These are phyloP conservation scores for Laburnicola sp. DNA, from an alignment of 2,329 filamentous ascomycete genomes.

Conservation along the genomic window DNA sequence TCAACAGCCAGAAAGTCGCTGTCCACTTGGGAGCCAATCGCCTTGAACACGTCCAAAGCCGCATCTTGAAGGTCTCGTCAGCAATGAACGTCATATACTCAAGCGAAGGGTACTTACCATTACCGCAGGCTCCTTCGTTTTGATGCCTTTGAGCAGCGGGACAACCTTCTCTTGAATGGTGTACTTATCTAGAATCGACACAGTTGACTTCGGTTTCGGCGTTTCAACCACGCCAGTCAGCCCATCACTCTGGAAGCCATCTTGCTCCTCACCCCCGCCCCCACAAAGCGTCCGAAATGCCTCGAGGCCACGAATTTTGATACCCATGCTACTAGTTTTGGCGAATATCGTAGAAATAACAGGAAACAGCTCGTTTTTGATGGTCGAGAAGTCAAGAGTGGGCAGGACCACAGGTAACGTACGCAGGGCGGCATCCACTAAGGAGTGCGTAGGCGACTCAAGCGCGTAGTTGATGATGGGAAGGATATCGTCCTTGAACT, in stretches of 20 bases:
- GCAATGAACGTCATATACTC: background rate
- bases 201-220: conserved; percentile 64
- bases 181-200: conserved; percentile 90
- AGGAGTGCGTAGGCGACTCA: conserved; percentile 83
- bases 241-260: conserved; percentile 61
- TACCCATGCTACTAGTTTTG: conserved; percentile 88
- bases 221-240: conserved; percentile 68
- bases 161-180: conserved; percentile 98
- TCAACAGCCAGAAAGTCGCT: conserved; percentile 91
- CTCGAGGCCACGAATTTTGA: conserved; percentile 90
- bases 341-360: conserved; percentile 88
- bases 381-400: conserved; percentile 90
- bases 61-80: conserved; percentile 62
- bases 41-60: conserved; percentile 77
- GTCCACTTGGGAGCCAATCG: conserved; percentile 81
- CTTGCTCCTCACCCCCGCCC: conserved; percentile 56
- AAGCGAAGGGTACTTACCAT: conserved; percentile 60
- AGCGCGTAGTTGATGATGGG: conserved; percentile 83
- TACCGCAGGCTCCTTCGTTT: conserved; percentile 95
- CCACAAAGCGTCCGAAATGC: conserved; percentile 90
- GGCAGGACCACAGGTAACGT: conserved; percentile 80
- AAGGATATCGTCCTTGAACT: conserved; percentile 94
- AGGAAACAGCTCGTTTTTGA: conserved; percentile 96
- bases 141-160: conserved; percentile 86
- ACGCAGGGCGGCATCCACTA: conserved; percentile 83